Evolutionary conservation across 768 basidiomycete genomes (phyloP).

Genomic region (Flagelloscypha sp.): DNA sequence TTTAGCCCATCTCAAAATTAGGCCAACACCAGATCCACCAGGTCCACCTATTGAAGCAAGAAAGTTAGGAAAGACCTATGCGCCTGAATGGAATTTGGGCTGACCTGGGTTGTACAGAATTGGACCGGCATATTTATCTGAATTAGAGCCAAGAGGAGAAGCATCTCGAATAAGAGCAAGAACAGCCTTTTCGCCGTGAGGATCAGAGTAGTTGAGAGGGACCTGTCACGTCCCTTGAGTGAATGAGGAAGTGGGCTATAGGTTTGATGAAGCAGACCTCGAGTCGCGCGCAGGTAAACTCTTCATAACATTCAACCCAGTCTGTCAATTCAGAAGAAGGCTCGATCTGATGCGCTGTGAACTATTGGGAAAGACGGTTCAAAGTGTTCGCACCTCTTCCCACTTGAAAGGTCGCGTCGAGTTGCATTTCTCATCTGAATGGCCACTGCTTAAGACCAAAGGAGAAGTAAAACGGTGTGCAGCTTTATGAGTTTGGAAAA

Average conservation of each 20-base stretch:
- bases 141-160: slow-evolving; percentile 18
- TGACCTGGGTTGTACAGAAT: slow-evolving; percentile 36
- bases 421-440: too few species aligned
- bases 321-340: slow-evolving; percentile 15
- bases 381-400: too few species aligned
- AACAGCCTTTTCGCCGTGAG: slow-evolving; percentile 26
- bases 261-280: slow-evolving; percentile 9
- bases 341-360: too few species aligned
- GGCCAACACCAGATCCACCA: slow-evolving; percentile 33
- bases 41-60: too few species aligned
- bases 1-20: slow-evolving; percentile 16
- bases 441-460: too few species aligned
- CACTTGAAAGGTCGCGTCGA: too few species aligned
- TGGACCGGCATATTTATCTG: slow-evolving; percentile 30
- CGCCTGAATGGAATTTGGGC: too few species aligned
- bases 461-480: too few species aligned
- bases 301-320: slow-evolving; percentile 18
- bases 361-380: too few species aligned
- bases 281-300: slow-evolving; percentile 18
- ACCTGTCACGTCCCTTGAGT: slow-evolving; percentile 21
- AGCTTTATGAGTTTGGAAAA: too few species aligned
- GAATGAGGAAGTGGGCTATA: neutral
- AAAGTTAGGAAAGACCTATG: too few species aligned
- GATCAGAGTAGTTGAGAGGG: slow-evolving; percentile 36
- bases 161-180: slow-evolving; percentile 37